Conservation (phyloP, 2,329 filamentous ascomycete genomes). For the Rhinocladiella mackenziei region DNA sequence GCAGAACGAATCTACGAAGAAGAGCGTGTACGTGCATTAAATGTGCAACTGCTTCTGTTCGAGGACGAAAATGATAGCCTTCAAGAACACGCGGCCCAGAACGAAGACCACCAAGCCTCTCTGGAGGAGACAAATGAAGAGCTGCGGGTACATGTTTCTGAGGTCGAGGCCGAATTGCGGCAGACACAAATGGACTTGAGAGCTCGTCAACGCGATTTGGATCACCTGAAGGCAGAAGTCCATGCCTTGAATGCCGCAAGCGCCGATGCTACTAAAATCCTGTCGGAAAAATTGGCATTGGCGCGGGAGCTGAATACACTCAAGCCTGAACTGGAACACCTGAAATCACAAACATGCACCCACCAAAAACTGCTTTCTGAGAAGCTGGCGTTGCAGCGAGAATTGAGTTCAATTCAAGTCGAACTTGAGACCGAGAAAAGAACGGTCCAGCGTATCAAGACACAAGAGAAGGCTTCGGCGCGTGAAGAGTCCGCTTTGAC, state of each 20-base stretch:
- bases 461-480: slow-evolving; percentile 47
- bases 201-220: slow-evolving; percentile 51
- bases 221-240: slow-evolving; percentile 62
- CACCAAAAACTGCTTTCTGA: slow-evolving; percentile 70
- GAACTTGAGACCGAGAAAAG: slow-evolving; percentile 79
- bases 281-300: slow-evolving; percentile 62
- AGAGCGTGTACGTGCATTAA: slow-evolving; percentile 68
- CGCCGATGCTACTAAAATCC: slow-evolving; percentile 65
- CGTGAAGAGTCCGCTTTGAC: slow-evolving; percentile 41
- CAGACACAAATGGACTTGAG: slow-evolving; percentile 51
- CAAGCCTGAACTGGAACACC: slow-evolving; percentile 60
- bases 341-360: slow-evolving; percentile 54
- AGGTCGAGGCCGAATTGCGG: slow-evolving; percentile 47
- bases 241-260: slow-evolving; percentile 63
- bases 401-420: slow-evolving; percentile 70
- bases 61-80: slow-evolving; percentile 69
- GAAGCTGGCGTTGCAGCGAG: slow-evolving; percentile 74
- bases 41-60: slow-evolving; percentile 66
- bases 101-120: slow-evolving; percentile 51
- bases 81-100: slow-evolving; percentile 57
- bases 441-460: slow-evolving; percentile 57
- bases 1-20: slow-evolving; percentile 67
- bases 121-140: slow-evolving; percentile 51
- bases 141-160: slow-evolving; percentile 37
- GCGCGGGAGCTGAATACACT: slow-evolving; percentile 56